These are phyloP conservation scores for Xylaria cubensis DNA, from an alignment of 495 filamentous ascomycete species.

Conservation along the genomic window DNA sequence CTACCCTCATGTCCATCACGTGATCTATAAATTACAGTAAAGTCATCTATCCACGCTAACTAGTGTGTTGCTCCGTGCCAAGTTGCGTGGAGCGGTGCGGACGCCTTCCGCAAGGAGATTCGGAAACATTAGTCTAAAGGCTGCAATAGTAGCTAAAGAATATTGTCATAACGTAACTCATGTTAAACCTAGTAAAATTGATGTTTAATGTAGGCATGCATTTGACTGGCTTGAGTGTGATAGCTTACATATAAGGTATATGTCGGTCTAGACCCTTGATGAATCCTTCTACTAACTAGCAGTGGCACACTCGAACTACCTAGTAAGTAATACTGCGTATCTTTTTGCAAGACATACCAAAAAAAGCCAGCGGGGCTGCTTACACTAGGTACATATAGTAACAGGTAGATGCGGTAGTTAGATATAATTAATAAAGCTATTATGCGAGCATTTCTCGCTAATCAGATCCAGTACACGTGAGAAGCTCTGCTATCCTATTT, in stretches of 20 bases:
- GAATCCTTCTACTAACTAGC: not conserved
- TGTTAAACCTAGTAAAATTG: not conserved
- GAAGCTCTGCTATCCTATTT: no score
- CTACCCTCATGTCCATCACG: not conserved
- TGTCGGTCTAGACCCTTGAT: not conserved
- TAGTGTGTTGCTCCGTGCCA: not conserved
- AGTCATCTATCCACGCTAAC: no score
- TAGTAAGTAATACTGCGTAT: no score
- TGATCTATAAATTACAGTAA: not conserved
- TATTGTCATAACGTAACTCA: not conserved
- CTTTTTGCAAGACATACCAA: no score
- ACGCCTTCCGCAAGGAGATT: not conserved
- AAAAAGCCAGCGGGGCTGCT: no score
- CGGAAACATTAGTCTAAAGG: not conserved
- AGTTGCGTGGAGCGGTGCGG: slow-evolving; percentile 9
- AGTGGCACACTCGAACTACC: not conserved
- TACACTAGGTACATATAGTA: no score
- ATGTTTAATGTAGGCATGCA: no score
- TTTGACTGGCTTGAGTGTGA: not conserved
- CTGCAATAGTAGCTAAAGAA: not conserved
- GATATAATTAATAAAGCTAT: no score
- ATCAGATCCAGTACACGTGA: no score
- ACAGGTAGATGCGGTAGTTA: no score
- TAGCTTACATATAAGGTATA: not conserved
- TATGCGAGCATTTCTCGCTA: no score